These are phyloP conservation scores for Hansenula sp. DNA, from an alignment of 1,139 yeast species.

Conservation along the genomic window DNA sequence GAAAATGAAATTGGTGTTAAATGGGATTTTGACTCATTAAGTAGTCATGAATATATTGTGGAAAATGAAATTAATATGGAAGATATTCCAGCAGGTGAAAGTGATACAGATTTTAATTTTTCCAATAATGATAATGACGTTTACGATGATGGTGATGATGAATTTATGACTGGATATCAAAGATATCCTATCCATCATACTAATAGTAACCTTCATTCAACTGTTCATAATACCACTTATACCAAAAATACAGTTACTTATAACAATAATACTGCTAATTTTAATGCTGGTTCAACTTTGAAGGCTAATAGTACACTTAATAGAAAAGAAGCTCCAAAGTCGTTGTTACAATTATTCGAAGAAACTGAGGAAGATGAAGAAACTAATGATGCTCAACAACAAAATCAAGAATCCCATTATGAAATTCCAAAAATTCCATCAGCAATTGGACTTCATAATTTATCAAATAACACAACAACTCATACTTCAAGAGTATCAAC, in stretches of 20 bases:
- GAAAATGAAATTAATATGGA: constrained; percentile 58
- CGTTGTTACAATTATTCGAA: constrained; percentile 68
- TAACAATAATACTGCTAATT: constrained; percentile 22
- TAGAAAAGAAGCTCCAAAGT: constrained; percentile 60
- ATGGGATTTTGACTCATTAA: constrained; percentile 83
- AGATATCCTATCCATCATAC: constrained; percentile 7
- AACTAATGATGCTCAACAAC: constrained; percentile 10
- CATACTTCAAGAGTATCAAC: constrained; percentile 28
- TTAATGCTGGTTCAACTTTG: constrained; percentile 23
- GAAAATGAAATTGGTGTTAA: constrained; percentile 51
- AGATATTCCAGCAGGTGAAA: constrained; percentile 32
- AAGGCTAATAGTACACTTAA: constrained; percentile 21
- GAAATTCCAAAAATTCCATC: constrained; percentile 23
- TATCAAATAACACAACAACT: constrained; percentile 24
- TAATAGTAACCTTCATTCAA: constrained; percentile 2
- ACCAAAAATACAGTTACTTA: constrained; percentile 15
- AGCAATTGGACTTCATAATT: constrained; percentile 40
- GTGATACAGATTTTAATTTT: constrained; percentile 25
- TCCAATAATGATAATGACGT: constrained; percentile 27
- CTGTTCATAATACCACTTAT: constrained; percentile 12
- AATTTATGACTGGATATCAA: constrained; percentile 23
- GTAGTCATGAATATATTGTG: constrained; percentile 65
- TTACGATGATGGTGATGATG: constrained; percentile 30
- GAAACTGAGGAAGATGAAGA: constrained; percentile 28
- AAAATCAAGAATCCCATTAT: constrained; percentile 9